Conservation (phyloP, 345 rosid species). For the Pistacia atlantica region DNA sequence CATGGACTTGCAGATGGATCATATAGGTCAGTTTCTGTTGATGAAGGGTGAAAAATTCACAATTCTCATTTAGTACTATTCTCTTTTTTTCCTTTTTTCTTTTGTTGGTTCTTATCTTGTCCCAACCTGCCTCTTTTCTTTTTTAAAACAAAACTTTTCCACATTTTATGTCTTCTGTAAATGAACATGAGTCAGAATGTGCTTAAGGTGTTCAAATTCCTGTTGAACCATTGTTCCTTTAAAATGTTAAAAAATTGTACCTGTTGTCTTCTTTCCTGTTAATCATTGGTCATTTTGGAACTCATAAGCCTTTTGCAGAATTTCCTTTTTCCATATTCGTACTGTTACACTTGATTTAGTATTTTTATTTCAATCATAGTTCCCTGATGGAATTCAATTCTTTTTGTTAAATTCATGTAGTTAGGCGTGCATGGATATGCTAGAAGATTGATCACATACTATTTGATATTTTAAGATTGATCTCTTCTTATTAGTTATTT, state of each 20-base stretch:
- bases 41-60: constrained; percentile 66
- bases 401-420: not conserved
- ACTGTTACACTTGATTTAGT: not conserved
- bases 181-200: not conserved
- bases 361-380: not conserved
- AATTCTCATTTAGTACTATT: constrained; percentile 4
- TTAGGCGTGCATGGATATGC: constrained; percentile 2
- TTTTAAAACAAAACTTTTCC: not conserved
- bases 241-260: not conserved
- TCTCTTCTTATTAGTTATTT: constrained; percentile 15
- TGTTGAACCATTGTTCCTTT: constrained; percentile 2
- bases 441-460: constrained; percentile 1
- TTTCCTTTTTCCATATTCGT: not conserved
- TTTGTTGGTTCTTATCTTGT: not conserved
- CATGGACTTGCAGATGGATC: constrained; percentile 73
- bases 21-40: constrained; percentile 59
- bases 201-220: not conserved
- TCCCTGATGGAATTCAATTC: not conserved
- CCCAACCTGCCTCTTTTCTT: not conserved
- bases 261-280: not conserved
- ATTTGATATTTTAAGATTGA: constrained; percentile 14
- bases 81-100: not conserved
- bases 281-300: constrained; percentile 7
- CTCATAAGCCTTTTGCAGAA: not conserved
- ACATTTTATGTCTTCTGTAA: not conserved